Evolutionary conservation across 495 filamentous ascomycete species (phyloP).

Genomic region (Lophium mytilinum): DNA sequence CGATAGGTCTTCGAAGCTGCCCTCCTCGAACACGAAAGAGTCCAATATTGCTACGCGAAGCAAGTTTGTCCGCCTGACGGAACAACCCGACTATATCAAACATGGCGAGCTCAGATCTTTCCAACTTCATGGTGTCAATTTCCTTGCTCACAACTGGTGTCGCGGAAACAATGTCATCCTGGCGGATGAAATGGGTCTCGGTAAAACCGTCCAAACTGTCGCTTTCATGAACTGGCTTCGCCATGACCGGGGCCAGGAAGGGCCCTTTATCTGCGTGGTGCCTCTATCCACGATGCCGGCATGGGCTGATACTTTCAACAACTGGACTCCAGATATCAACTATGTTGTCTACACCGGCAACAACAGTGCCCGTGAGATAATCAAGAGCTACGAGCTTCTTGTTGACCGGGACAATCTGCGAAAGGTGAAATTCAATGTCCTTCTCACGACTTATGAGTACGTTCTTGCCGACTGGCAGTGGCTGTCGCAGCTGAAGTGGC

Average conservation of each 20-base stretch:
- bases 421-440: conserved; percentile 85
- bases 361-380: conserved; percentile 67
- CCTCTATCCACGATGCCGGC: conserved; percentile 93
- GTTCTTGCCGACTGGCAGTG: conserved; percentile 72
- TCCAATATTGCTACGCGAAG: conserved; percentile 64
- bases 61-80: conserved; percentile 60
- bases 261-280: conserved; percentile 91
- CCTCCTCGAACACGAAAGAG: conserved; percentile 67
- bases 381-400: conserved; percentile 81
- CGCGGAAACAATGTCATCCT: conserved; percentile 87
- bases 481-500: conserved; percentile 86
- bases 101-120: conserved; percentile 85
- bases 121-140: conserved; percentile 89
- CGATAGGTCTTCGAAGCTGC: conserved; percentile 66
- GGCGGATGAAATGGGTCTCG: conserved; percentile 96
- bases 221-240: conserved; percentile 96
- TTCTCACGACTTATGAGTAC: conserved; percentile 95
- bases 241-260: conserved; percentile 82
- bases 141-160: conserved; percentile 90
- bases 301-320: conserved; percentile 95
- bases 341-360: conserved; percentile 95
- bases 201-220: conserved; percentile 97
- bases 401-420: conserved; percentile 65
- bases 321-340: conserved; percentile 93
- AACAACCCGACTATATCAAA: conserved; percentile 78